Evolutionary conservation across 2,329 filamentous ascomycete genomes (phyloP).

Genomic region (Aspergillus puulaauensis): DNA sequence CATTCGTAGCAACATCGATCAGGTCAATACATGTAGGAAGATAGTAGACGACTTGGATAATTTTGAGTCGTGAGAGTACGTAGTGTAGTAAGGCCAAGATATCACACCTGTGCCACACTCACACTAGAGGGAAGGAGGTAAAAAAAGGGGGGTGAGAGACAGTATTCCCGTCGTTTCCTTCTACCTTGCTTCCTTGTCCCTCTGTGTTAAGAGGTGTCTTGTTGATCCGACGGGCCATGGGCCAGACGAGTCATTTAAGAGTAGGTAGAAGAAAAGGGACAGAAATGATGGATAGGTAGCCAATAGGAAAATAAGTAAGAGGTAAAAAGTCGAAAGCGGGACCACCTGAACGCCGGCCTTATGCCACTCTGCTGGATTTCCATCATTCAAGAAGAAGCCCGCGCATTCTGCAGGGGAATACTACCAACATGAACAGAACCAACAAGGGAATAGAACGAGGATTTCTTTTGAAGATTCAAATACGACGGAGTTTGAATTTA

Average conservation of each 20-base stretch:
- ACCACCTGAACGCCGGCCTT: constrained; percentile 45
- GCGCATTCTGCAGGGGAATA: constrained; percentile 25
- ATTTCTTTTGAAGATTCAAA: constrained; percentile 19
- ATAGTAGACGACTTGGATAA: constrained; percentile 6
- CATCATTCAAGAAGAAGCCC: constrained; percentile 30
- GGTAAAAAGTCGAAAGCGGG: constrained; percentile 30
- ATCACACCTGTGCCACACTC: neutral
- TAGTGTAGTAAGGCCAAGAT: neutral
- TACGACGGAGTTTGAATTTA: constrained; percentile 28
- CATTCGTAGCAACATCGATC: constrained; percentile 43
- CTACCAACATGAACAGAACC: constrained; percentile 36
- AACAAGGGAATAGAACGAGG: constrained; percentile 31
- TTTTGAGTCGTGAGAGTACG: constrained; percentile 14
- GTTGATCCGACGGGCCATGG: neutral
- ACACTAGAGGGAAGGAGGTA: neutral
- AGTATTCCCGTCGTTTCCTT: neutral
- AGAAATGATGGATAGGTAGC: constrained; percentile 16
- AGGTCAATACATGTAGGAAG: constrained; percentile 22
- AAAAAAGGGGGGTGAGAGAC: neutral
- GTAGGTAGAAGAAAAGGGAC: constrained; percentile 14
- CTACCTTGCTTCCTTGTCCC: neutral
- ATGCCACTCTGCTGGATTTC: constrained; percentile 41
- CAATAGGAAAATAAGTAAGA: constrained; percentile 25
- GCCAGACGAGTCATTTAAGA: constrained; percentile 1
- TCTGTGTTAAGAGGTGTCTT: neutral